Evolutionary conservation across 1,139 yeast genomes (phyloP).

Genomic region (Sugiyamaella neomexicana): DNA sequence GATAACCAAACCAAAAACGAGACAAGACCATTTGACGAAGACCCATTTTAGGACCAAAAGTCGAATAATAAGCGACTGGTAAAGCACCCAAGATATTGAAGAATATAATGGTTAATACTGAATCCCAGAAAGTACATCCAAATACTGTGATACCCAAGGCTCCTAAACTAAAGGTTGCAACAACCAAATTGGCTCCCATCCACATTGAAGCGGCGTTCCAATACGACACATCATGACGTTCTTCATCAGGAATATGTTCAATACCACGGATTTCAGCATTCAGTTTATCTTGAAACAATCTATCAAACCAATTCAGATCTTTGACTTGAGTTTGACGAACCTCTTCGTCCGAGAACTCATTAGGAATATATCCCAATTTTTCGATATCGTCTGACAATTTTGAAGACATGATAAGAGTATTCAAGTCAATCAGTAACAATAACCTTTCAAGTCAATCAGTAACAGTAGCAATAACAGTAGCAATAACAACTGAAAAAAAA

Average conservation of each 20-base stretch:
- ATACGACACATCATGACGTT: slow-evolving; percentile 60
- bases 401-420: slow-evolving; percentile 8
- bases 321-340: slow-evolving; percentile 6
- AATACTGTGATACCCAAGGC: slow-evolving; percentile 63
- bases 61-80: slow-evolving; percentile 80
- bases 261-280: slow-evolving; percentile 64
- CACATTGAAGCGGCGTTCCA: slow-evolving; percentile 84
- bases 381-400: slow-evolving; percentile 8
- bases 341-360: slow-evolving; percentile 14
- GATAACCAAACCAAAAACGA: slow-evolving; percentile 73
- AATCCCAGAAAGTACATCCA: slow-evolving; percentile 63
- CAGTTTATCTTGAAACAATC: slow-evolving; percentile 15
- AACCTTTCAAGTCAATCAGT: no score
- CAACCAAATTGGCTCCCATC: slow-evolving; percentile 88
- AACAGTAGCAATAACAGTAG: no score
- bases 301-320: slow-evolving; percentile 9
- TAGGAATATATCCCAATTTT: slow-evolving; percentile 6
- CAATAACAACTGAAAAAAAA: background rate
- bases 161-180: slow-evolving; percentile 81
- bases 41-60: slow-evolving; percentile 83
- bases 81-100: slow-evolving; percentile 70
- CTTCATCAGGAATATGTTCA: slow-evolving; percentile 66
- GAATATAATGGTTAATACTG: slow-evolving; percentile 62
- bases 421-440: no score
- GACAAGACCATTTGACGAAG: slow-evolving; percentile 86